A percentile compares a stretch with the other conserved stretches of the same genome.
Evolutionary conservation across 1,284 basidiomycete species (phyloP).

Genomic region (Ustilago trichophora): DNA sequence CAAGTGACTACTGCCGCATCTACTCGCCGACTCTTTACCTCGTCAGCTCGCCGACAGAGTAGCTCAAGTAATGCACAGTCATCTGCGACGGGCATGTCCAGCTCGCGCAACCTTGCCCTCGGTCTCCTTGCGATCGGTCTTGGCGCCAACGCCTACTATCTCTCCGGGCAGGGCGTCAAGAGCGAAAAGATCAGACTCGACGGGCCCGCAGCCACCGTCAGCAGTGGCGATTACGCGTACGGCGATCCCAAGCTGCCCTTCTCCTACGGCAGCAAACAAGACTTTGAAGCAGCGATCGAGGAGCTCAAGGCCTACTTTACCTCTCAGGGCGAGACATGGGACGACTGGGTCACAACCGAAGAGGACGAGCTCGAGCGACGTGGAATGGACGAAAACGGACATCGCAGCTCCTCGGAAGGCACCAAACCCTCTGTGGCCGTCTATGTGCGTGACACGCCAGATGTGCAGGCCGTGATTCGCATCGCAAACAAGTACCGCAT

Average conservation of each 20-base stretch:
- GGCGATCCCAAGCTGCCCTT: conserved; percentile 31
- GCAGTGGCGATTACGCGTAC: conserved; percentile 4
- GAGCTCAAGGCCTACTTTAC: conserved; percentile 51
- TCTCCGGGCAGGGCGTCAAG: conserved; percentile 6
- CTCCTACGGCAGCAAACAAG: conserved; percentile 33
- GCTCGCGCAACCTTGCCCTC: conserved; percentile 17
- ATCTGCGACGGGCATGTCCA: background rate
- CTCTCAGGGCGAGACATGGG: conserved; percentile 31
- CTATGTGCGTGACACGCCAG: conserved; percentile 45
- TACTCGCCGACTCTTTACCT: background rate
- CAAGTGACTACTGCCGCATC: background rate
- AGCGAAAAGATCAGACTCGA: conserved; percentile 18
- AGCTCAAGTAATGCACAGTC: background rate
- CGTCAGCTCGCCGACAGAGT: conserved; percentile 12
- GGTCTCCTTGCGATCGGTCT: conserved; percentile 33
- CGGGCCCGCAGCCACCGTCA: background rate
- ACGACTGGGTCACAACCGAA: conserved; percentile 38
- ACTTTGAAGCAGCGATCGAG: conserved; percentile 42
- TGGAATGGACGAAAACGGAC: conserved; percentile 44
- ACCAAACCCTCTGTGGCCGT: conserved; percentile 49
- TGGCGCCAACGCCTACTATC: conserved; percentile 31
- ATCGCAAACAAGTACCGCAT: conserved; percentile 75
- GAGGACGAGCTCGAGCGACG: conserved; percentile 46
- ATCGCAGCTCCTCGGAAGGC: conserved; percentile 32
- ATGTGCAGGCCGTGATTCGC: conserved; percentile 51